A percentile compares a stretch with the other conserved stretches of the same genome.
These are phyloP conservation scores for Murraya paniculata DNA, from an alignment of 345 rosid genomes.

Conservation along the genomic window DNA sequence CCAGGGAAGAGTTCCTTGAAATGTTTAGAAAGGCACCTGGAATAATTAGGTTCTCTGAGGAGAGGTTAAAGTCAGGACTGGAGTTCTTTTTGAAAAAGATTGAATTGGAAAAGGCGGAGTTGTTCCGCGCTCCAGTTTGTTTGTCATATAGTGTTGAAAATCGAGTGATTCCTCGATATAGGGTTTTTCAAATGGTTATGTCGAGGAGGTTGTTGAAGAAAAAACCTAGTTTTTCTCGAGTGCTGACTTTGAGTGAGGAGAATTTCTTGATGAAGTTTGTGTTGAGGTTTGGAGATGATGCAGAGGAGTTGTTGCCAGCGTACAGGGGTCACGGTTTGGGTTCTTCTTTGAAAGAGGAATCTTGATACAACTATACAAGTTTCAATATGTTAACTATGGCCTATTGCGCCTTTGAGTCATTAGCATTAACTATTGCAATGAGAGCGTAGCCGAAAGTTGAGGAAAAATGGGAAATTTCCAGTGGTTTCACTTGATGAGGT, in stretches of 20 bases:
- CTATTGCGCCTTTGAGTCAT: too few relatives aligned
- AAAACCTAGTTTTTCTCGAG: slow-evolving; percentile 8
- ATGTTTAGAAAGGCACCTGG: slow-evolving; percentile 34
- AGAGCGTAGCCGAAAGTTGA: neutral
- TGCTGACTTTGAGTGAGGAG: slow-evolving; percentile 9
- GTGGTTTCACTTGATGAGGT: too few relatives aligned
- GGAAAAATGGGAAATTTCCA: too few relatives aligned
- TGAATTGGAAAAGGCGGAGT: slow-evolving; percentile 19
- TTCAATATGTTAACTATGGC: too few relatives aligned
- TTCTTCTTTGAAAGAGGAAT: neutral
- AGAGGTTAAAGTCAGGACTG: slow-evolving; percentile 29
- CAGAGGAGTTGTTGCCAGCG: slow-evolving; percentile 29
- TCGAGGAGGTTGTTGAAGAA: slow-evolving; percentile 30
- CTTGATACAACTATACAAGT: neutral
- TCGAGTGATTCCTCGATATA: slow-evolving; percentile 34
- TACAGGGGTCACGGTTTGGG: slow-evolving; percentile 19
- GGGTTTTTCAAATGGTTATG: slow-evolving; percentile 30
- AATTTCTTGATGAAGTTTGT: slow-evolving; percentile 31
- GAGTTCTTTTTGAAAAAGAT: slow-evolving; percentile 28
- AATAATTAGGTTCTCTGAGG: slow-evolving; percentile 25
- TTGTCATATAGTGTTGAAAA: slow-evolving; percentile 33
- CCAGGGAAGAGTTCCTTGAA: slow-evolving; percentile 17
- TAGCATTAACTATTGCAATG: neutral
- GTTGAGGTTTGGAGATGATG: slow-evolving; percentile 25
- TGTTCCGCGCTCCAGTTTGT: slow-evolving; percentile 17